Conservation (phyloP, 805 yeast species). For the Hanseniaspora mollemarum region DNA sequence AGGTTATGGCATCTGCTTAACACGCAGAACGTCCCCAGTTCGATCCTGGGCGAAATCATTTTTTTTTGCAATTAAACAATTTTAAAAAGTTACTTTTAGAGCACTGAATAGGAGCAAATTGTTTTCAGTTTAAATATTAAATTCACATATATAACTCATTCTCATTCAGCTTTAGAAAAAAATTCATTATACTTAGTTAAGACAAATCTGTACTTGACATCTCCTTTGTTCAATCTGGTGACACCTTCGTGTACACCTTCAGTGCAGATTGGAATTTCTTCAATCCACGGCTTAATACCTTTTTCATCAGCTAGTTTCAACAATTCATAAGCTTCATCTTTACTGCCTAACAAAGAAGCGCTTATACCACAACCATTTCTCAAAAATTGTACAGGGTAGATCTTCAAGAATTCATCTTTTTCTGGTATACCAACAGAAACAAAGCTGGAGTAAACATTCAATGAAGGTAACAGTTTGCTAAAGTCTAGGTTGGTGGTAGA, state of each 20-base stretch:
- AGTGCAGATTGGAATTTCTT: conserved; percentile 43
- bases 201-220: conserved; percentile 54
- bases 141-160: background rate
- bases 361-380: conserved; percentile 41
- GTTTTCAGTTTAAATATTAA: too few relatives aligned
- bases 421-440: conserved; percentile 60
- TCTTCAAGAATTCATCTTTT: conserved; percentile 31
- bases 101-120: background rate
- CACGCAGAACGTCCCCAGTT: conserved; percentile 99
- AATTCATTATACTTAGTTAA: conserved; percentile 41
- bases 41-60: conserved; percentile 99
- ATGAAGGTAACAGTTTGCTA: conserved; percentile 36
- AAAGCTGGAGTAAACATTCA: conserved; percentile 49
- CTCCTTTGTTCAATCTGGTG: conserved; percentile 42
- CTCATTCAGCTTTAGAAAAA: conserved; percentile 27
- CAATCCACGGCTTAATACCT: conserved; percentile 51
- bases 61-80: conserved; percentile 23
- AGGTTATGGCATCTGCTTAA: conserved; percentile 99
- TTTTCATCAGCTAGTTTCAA: conserved; percentile 51
- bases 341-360: conserved; percentile 50
- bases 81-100: background rate
- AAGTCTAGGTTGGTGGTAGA: conserved; percentile 41
- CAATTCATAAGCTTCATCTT: conserved; percentile 55
- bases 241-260: conserved; percentile 45
- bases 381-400: conserved; percentile 44